A percentile compares a stretch with the other conserved stretches of the same genome.
These are phyloP conservation scores for Sodiomyces alkalinus DNA, from an alignment of 2,329 filamentous ascomycete genomes.

Conservation along the genomic window DNA sequence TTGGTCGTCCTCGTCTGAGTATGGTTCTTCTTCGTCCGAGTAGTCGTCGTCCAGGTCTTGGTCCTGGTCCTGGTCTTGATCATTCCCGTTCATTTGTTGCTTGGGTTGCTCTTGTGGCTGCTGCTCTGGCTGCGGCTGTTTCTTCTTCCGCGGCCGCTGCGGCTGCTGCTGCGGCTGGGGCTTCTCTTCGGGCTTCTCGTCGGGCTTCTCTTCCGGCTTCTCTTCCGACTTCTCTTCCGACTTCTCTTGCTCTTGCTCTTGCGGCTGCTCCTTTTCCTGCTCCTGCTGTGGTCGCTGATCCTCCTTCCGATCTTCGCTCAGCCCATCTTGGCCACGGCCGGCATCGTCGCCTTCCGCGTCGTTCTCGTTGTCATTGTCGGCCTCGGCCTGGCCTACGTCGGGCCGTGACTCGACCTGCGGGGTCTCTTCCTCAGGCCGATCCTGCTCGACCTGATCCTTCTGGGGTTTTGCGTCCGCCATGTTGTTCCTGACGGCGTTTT, in stretches of 20 bases:
- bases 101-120: conserved; percentile 3
- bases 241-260: conserved; percentile 5
- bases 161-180: neutral
- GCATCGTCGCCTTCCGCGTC: neutral
- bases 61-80: conserved; percentile 7
- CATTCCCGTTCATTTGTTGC: conserved; percentile 6
- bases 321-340: conserved; percentile 1
- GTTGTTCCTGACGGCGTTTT: no score
- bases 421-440: conserved; percentile 1
- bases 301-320: conserved; percentile 5
- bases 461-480: conserved; percentile 3
- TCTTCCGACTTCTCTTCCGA: conserved; percentile 5
- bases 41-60: conserved; percentile 11
- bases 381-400: neutral
- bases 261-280: conserved; percentile 5
- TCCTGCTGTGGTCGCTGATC: conserved; percentile 5
- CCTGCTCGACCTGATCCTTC: conserved; percentile 2
- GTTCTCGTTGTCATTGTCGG: conserved; percentile 1
- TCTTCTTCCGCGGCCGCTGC: neutral
- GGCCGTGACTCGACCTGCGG: neutral
- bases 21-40: conserved; percentile 5
- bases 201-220: conserved; percentile 2
- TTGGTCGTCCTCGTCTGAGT: conserved; percentile 2
- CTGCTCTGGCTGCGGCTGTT: conserved; percentile 8
- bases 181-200: conserved; percentile 3